Conservation (phyloP, 164 flowering plant species). For the Buxus sempervirens region DNA sequence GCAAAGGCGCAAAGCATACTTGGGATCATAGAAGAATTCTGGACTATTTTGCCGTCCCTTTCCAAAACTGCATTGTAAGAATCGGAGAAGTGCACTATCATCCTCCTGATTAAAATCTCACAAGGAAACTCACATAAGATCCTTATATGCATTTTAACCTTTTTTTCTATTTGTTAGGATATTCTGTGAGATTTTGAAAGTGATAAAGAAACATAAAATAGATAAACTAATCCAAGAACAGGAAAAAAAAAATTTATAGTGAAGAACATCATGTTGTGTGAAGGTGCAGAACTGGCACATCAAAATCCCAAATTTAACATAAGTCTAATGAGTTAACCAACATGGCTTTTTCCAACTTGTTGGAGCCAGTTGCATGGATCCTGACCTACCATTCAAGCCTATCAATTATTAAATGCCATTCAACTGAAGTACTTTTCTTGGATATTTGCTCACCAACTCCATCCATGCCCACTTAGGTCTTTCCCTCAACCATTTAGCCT, state of each 20-base stretch:
- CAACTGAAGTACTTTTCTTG: no score
- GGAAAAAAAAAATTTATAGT: neutral
- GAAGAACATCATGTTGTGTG: neutral
- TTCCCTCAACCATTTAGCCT: no score
- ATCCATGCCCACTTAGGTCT: no score
- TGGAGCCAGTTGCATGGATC: no score
- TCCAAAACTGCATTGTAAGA: slow-evolving; percentile 94
- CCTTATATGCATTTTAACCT: neutral
- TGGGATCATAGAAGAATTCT: slow-evolving; percentile 97
- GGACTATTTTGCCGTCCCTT: slow-evolving; percentile 79
- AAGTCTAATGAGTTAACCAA: no score
- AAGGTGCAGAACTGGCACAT: no score
- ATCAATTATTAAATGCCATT: no score
- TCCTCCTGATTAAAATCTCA: slow-evolving; percentile 59
- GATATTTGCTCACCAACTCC: no score
- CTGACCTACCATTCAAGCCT: no score
- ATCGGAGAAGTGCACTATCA: slow-evolving; percentile 87
- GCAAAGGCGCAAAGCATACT: slow-evolving; percentile 92
- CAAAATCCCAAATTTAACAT: no score
- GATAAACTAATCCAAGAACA: neutral
- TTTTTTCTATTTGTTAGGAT: no score
- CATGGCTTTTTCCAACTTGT: no score
- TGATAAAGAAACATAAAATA: neutral
- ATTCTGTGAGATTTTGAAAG: neutral
- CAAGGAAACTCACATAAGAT: neutral